Base-by-base conservation (phyloP, 192 early-diverging fungal species). In the Coemansia sp. region DNA sequence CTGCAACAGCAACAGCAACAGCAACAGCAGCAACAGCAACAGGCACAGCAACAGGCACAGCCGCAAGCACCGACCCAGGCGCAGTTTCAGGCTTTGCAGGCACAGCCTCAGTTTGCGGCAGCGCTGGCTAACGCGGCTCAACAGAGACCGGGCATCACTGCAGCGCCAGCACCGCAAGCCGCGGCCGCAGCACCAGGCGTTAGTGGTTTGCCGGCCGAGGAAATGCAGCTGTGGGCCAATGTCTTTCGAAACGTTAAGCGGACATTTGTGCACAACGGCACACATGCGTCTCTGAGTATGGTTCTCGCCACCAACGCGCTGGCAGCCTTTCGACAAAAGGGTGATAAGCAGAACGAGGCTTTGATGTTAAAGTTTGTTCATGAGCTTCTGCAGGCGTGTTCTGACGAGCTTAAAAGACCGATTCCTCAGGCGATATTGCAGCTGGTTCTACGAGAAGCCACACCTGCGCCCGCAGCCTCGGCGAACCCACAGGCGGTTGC, bases 1-100 rank as follows among this genome's bases (percentile, higher is more conserved):
- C 6, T 59, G 19, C 72, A 68, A n/a, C 50, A 56, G 5, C 65
- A 68, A 36, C 64, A 67, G 19, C 60, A 52, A 15, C 65, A n/a
- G n/a, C 23, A 25, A 4, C 25, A 26, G 25, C 25, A 26, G 25
- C 25, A 26, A 4, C 25, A 26, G 25, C 23, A 25, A 4, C 25
- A 26, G 25, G 25, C 25, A 2, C 25, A n/a, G n/a, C n/a, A 60
- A 25, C 51, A 59, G 26, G 34, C 46, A 9, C 68, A 71, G 31
- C 42, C 31, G 12, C 72, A 74, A 42, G 51, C 46, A 19, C 60
- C 55, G 26, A 38, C 46, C 17, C 68, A 71, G 22, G 57, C 31
- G 7, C 72, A 74, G 50, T 36, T 50, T 26, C 72, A 64, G 23
- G 37, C 25, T 1, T 37, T 57, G 2, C 66, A 75, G 12, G 20